Evolutionary conservation across 768 basidiomycete genomes (phyloP), one percentile per base, ranked within the genome.

Genomic region (Pleurotus citrinopileatus): DNA sequence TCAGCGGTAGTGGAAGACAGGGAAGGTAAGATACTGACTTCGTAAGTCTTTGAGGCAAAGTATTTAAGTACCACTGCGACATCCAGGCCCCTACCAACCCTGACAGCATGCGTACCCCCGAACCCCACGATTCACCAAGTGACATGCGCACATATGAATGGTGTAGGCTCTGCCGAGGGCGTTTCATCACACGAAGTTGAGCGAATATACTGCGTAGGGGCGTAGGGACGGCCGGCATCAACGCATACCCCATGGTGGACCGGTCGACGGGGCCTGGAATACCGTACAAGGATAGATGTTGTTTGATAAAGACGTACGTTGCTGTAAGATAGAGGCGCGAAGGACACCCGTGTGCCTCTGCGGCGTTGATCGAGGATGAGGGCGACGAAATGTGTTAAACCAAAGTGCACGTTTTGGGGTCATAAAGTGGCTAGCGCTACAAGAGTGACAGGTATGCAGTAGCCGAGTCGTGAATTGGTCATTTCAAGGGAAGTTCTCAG

Each of bases 201-300:
- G 12, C 22, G n/a, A n/a, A n/a, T n/a, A n/a, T n/a, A n/a, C n/a
- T n/a, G n/a, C n/a, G n/a, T n/a, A n/a, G n/a, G n/a, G n/a, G n/a
- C n/a, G n/a, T n/a, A n/a, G n/a, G n/a, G n/a, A n/a, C n/a, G n/a
- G n/a, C n/a, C n/a, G n/a, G n/a, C n/a, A n/a, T n/a, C n/a, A n/a
- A n/a, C n/a, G n/a, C n/a, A n/a, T n/a, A n/a, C n/a, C n/a, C n/a
- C n/a, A n/a, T n/a, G n/a, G n/a, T n/a, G 32, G 22, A 1, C 48
- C 34, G 32, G 4, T 51, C n/a, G 15, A 51, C 25, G 34, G 48
- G 48, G 48, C 29, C 34, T 12, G 9, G 29, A 25, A 51, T 51
- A 32, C 48, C 37, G 22, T 36, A 51, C 19, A 51, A n/a, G 48
- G 48, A 51, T 51, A 51, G 34, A 51, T 51, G 48, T 28, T n/a